Evolutionary conservation across 2,329 filamentous ascomycete genomes (phyloP).

Genomic region (Hymenoscyphus linearis): DNA sequence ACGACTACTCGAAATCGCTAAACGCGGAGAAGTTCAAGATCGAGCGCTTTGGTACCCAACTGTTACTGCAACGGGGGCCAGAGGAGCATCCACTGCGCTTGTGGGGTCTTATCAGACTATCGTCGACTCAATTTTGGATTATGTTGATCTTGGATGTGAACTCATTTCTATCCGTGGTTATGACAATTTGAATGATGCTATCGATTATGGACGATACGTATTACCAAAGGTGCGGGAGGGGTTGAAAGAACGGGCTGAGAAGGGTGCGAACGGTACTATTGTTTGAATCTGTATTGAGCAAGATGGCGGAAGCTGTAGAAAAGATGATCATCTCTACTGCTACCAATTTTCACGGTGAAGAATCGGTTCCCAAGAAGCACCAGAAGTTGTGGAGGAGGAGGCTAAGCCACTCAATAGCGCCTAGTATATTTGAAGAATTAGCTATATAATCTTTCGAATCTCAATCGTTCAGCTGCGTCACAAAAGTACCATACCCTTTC

Average conservation of each 20-base stretch:
- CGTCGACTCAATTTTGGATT: constrained; percentile 49
- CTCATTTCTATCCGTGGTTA: constrained; percentile 57
- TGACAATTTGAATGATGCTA: constrained; percentile 54
- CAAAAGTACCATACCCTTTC: background rate
- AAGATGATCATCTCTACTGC: no score
- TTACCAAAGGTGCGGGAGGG: constrained; percentile 44
- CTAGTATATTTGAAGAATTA: background rate
- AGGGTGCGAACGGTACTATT: constrained; percentile 25
- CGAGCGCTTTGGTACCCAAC: constrained; percentile 59
- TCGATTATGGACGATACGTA: constrained; percentile 54
- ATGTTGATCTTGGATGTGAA: constrained; percentile 50
- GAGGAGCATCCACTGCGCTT: constrained; percentile 53
- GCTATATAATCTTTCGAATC: background rate
- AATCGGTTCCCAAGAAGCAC: background rate
- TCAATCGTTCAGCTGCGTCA: no score
- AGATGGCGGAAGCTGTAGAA: constrained; percentile 65
- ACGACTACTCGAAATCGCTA: constrained; percentile 52
- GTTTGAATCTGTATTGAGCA: no score
- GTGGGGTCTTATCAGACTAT: constrained; percentile 51
- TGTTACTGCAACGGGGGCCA: constrained; percentile 54
- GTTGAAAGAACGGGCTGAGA: constrained; percentile 19
- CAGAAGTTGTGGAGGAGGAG: background rate
- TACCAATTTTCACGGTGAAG: no score
- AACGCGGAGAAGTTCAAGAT: constrained; percentile 52
- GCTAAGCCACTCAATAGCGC: background rate